A percentile compares a stretch with the other conserved stretches of the same genome.
These are phyloP conservation scores for Lomentospora prolificans DNA, from an alignment of 2,329 filamentous ascomycete species.

Conservation along the genomic window DNA sequence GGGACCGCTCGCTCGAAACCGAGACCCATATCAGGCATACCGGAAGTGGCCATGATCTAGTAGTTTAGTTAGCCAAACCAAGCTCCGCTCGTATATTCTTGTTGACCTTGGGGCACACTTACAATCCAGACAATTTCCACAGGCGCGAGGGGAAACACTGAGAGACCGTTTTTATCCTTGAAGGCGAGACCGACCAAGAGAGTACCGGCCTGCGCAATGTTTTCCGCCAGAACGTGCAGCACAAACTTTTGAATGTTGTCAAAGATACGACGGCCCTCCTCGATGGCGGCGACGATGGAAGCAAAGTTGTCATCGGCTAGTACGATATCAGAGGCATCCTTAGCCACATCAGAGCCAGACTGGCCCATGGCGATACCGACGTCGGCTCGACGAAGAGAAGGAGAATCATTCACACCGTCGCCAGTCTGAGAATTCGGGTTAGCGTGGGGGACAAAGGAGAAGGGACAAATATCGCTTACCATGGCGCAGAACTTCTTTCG, in stretches of 20 bases:
- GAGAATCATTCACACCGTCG: slow-evolving; percentile 66
- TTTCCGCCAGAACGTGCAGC: slow-evolving; percentile 58
- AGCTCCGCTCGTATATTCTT: no score
- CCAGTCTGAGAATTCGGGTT: slow-evolving; percentile 37
- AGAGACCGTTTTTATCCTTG: slow-evolving; percentile 54
- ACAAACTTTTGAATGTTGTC: slow-evolving; percentile 72
- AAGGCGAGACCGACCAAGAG: slow-evolving; percentile 63
- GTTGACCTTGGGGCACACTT: no score
- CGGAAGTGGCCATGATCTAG: slow-evolving; percentile 66
- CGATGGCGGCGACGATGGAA: slow-evolving; percentile 59
- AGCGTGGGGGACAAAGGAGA: not conserved
- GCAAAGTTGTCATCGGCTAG: slow-evolving; percentile 67
- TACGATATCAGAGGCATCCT: slow-evolving; percentile 56
- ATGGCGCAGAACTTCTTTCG: slow-evolving; percentile 58
- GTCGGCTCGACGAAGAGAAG: slow-evolving; percentile 58
- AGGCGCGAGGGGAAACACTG: slow-evolving; percentile 63
- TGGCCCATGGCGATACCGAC: slow-evolving; percentile 62
- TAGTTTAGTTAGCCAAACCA: no score
- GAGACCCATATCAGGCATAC: slow-evolving; percentile 66
- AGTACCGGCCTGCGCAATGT: slow-evolving; percentile 61
- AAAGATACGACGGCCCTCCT: slow-evolving; percentile 62
- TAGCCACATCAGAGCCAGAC: slow-evolving; percentile 54
- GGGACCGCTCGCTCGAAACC: slow-evolving; percentile 62
- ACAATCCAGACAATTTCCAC: slow-evolving; percentile 70
- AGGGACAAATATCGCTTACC: slow-evolving; percentile 22